Conservation (phyloP, 768 basidiomycete genomes). For the Paxillus ammoniavirescens region DNA sequence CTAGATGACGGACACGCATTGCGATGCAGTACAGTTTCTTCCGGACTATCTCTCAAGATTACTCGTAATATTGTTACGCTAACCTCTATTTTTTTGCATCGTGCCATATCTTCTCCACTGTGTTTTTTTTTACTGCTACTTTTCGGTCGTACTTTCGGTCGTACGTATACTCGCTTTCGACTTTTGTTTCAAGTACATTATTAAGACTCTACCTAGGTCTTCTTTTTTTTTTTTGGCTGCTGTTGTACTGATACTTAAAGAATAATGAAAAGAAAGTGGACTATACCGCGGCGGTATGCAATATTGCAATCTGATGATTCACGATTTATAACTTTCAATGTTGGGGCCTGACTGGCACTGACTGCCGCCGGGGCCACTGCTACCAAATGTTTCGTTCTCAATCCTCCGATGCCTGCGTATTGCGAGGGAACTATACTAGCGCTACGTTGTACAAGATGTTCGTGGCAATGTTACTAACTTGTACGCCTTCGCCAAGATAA, state of each 20-base stretch:
- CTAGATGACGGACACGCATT: slow-evolving; percentile 25
- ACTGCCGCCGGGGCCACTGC: no score
- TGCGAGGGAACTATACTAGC: no score
- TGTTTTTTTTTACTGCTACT: slow-evolving; percentile 7
- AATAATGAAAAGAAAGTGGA: slow-evolving; percentile 34
- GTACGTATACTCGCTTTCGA: slow-evolving; percentile 7
- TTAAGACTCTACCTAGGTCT: background rate
- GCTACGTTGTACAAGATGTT: no score
- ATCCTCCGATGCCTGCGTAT: no score
- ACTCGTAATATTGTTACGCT: slow-evolving; percentile 27
- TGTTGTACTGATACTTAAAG: slow-evolving; percentile 7
- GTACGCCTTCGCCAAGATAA: no score
- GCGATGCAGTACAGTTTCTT: slow-evolving; percentile 13
- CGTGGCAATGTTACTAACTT: no score
- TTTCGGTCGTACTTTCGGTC: background rate
- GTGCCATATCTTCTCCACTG: slow-evolving; percentile 13
- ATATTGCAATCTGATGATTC: no score
- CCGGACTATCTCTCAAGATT: slow-evolving; percentile 10
- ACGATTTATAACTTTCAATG: no score
- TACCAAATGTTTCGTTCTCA: no score
- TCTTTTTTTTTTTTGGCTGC: slow-evolving; percentile 4
- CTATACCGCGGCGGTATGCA: no score
- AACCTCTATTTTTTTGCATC: slow-evolving; percentile 23
- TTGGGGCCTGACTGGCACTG: no score
- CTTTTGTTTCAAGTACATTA: slow-evolving; percentile 6